phyloP scores from a whole-genome alignment of 2,329 filamentous ascomycete genomes.

The Pseudogymnoascus destructans region DNA sequence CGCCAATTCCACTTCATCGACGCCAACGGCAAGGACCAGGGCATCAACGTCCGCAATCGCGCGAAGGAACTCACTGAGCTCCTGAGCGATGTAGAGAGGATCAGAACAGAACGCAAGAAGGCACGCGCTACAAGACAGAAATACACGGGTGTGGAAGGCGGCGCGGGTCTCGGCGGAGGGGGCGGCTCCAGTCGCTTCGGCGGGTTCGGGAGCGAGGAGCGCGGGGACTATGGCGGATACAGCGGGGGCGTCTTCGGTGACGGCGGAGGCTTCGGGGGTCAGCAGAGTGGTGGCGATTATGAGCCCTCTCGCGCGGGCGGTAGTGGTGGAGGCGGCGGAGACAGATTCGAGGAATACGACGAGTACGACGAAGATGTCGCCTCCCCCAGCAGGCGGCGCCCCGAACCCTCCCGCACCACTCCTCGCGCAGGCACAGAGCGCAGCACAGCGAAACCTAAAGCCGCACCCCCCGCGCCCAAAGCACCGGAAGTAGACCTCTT shows the following conservation, averaged over 20 bases:
- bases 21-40: conserved; percentile 93
- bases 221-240: conserved; percentile 45
- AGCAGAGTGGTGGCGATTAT: conserved; percentile 43
- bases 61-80: conserved; percentile 92
- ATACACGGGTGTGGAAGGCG: conserved; percentile 88
- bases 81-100: conserved; percentile 81
- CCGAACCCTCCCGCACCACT: conserved; percentile 28
- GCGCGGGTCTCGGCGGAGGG: conserved; percentile 44
- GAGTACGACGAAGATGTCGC: conserved; percentile 73
- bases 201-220: conserved; percentile 74
- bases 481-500: conserved; percentile 87
- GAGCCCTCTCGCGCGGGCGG: conserved; percentile 17
- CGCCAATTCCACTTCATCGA: conserved; percentile 97
- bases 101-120: conserved; percentile 76
- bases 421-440: conserved; percentile 32
- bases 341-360: conserved; percentile 92
- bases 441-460: conserved; percentile 23
- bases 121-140: conserved; percentile 82
- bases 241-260: conserved; percentile 81
- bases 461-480: conserved; percentile 62
- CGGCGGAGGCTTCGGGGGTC: conserved; percentile 84
- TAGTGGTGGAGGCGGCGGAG: conserved; percentile 37
- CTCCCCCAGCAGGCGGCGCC: conserved; percentile 33
- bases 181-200: conserved; percentile 49
- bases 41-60: conserved; percentile 91